Percentiles rank a stretch among this genome's conserved stretches.
phyloP scores from a whole-genome alignment of 2,329 filamentous ascomycete genomes.

The Colletotrichum spaethianum region DNA sequence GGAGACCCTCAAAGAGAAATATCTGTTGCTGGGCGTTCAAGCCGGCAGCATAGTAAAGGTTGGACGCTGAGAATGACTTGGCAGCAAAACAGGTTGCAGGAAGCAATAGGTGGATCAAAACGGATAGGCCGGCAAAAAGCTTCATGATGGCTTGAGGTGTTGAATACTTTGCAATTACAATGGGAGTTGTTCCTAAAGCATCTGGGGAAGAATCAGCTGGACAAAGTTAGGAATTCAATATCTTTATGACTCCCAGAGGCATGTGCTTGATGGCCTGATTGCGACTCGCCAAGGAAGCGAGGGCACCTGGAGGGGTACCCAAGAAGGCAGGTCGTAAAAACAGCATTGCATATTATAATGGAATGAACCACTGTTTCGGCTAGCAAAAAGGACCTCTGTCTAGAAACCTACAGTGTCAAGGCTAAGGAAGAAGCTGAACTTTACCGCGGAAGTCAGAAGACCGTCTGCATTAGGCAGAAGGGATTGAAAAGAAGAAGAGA shows the following conservation, averaged over 20 bases:
- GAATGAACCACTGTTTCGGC: background rate
- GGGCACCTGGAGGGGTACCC: background rate
- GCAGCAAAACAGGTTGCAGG: background rate
- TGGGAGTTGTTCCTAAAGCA: too few species aligned
- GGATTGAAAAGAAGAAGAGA: background rate
- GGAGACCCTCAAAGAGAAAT: conserved; percentile 42
- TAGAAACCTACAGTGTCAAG: too few species aligned
- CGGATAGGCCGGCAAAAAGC: background rate
- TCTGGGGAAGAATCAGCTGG: too few species aligned
- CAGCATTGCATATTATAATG: background rate
- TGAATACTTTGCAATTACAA: too few species aligned
- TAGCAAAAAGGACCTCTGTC: too few species aligned
- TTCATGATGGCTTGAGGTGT: background rate
- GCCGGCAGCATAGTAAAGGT: conserved; percentile 48
- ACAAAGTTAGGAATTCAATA: background rate
- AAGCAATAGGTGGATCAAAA: background rate
- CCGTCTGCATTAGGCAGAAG: background rate
- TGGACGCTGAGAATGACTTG: conserved; percentile 45
- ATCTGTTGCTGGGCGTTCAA: conserved; percentile 42
- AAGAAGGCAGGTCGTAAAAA: background rate
- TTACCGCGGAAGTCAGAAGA: background rate
- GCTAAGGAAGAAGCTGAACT: background rate
- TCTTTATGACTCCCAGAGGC: background rate
- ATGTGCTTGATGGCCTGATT: background rate
- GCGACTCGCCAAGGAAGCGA: too few species aligned